Evolutionary conservation across 2,329 filamentous ascomycete genomes (phyloP).

Genomic region (Coniochaeta sp.): DNA sequence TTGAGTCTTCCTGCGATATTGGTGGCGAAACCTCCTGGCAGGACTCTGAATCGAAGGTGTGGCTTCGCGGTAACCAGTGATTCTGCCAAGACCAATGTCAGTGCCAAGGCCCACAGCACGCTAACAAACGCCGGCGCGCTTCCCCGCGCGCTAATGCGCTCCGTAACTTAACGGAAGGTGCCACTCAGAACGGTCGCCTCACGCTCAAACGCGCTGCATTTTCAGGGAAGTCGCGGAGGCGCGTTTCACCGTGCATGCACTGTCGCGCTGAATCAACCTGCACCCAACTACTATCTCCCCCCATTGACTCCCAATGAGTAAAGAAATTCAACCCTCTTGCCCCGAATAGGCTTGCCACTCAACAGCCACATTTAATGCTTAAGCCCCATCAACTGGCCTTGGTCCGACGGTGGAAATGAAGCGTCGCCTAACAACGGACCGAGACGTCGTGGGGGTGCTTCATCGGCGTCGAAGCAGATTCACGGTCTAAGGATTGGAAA

Average conservation of each 20-base stretch:
- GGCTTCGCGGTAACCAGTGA: not conserved
- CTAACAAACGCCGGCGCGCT: not conserved
- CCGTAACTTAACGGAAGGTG: not conserved
- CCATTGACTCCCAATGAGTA: too few species aligned
- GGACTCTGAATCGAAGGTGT: not conserved
- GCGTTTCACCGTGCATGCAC: not conserved
- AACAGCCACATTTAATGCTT: too few species aligned
- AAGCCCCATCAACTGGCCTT: not conserved
- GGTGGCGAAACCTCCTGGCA: not conserved
- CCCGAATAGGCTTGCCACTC: not conserved
- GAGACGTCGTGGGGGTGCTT: not conserved
- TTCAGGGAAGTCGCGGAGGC: not conserved
- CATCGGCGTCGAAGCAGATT: not conserved
- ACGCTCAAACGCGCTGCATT: not conserved
- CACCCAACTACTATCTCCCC: too few species aligned
- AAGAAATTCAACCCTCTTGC: not conserved
- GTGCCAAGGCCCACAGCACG: not conserved
- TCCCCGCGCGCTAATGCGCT: not conserved
- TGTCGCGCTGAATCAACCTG: too few species aligned
- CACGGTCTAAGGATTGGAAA: not conserved
- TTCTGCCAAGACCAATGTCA: not conserved
- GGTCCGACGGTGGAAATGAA: not conserved
- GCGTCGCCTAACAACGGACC: not conserved
- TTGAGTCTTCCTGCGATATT: not conserved
- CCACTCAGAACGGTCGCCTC: not conserved